Percentiles rank a stretch among this genome's conserved stretches.
Conservation (phyloP, 139 green algal genomes). For the Chlorella sp. region DNA sequence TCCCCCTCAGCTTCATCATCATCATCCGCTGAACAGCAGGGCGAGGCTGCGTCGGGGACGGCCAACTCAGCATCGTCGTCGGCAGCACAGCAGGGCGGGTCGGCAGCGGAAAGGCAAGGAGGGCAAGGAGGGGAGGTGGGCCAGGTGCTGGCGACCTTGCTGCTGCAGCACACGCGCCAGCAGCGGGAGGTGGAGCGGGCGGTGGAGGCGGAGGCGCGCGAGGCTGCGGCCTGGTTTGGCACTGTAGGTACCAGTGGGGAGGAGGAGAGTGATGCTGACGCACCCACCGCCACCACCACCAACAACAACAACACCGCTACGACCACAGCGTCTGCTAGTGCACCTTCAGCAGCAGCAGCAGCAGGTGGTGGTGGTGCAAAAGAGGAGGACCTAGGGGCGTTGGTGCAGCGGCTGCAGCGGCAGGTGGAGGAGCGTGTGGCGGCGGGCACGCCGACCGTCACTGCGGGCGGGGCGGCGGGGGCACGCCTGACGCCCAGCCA, state of each 20-base stretch:
- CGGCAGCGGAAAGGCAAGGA: background rate
- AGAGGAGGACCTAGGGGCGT: background rate
- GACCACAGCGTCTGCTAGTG: too few relatives aligned
- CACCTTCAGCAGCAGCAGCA: background rate
- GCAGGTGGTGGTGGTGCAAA: background rate
- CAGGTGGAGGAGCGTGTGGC: background rate
- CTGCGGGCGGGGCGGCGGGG: too few relatives aligned
- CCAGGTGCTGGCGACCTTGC: background rate
- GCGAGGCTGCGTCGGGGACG: background rate
- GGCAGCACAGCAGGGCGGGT: background rate
- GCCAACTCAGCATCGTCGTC: background rate
- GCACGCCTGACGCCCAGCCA: background rate
- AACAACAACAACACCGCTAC: background rate
- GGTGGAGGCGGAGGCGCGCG: background rate
- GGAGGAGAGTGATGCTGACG: background rate
- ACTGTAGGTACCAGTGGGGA: background rate
- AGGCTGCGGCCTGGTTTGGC: background rate
- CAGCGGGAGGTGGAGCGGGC: background rate
- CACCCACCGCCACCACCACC: background rate
- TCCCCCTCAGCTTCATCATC: too few relatives aligned
- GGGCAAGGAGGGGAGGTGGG: background rate
- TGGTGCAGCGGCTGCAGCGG: background rate
- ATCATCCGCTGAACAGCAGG: background rate
- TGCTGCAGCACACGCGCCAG: background rate
- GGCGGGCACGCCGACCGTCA: background rate